Evolutionary conservation across 306 rosid species (phyloP), one percentile per base, ranked within the genome.

Genomic region (Quercus wislizeni): DNA sequence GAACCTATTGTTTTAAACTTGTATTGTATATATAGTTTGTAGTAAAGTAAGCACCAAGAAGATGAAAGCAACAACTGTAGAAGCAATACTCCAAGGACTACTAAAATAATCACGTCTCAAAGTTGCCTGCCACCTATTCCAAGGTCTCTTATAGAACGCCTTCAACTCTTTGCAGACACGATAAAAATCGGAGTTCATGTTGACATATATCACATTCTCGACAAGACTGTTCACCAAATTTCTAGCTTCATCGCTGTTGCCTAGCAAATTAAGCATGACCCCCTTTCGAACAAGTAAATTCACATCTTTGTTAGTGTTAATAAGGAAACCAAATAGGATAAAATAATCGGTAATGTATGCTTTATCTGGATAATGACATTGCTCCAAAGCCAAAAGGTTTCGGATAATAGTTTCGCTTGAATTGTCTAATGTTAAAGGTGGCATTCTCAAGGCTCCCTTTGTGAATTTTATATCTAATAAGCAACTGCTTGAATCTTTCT

Each of bases 131-230:
- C 46, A 38, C 10, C 43, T 38, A 7, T 38, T 7, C 46, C 46
- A 38, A 38, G 46, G 46, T 38, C 0, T 38, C 46, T 38, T 38
- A 38, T 38, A 38, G 46, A 38, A 38, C 11, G 46, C 46, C 43
- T 38, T 38, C 2, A 38, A 0, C 0, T 8, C 11, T 7, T 7
- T 7, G 46, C 11, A 38, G 11, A 38, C 46, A 38, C 1, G 3
- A 38, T 38, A 8, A 38, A 1, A 38, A 7, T 7, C 0, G 0
- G 11, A 38, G 46, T 38, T 38, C 46, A 38, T 38, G 46, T 38
- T 0, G 0, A 11, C 2, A 2, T 13, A 15, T 57, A 41, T 3
- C 4, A 35, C 1, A n/a, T 38, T 18, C 0, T 1, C 20, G 17
- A 2, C 1, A 25, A 69, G 30, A n/a, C 3, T 38, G 9, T 69